Base-by-base conservation (phyloP, 139 green algal species). In the Closterium sp. region DNA sequence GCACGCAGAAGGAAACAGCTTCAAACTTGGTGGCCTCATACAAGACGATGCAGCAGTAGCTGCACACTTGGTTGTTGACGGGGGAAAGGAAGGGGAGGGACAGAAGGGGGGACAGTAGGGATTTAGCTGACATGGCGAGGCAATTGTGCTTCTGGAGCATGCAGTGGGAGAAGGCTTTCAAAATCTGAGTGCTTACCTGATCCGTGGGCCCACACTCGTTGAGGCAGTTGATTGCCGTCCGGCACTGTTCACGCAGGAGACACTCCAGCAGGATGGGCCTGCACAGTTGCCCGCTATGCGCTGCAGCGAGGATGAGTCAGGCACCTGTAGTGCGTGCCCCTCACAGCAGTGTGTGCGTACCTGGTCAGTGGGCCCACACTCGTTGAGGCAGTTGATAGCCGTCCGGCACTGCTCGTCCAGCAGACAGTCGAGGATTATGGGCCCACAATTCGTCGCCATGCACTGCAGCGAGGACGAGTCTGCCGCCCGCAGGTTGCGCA, bases 231-330 rank as follows among this genome's bases (percentile, higher is more conserved):
- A 94, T 25, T 5, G 88, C 91, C 0, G 91, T 33, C 4, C 88
- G 87, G 87, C 91, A 94, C 9, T n/a, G 33, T 4, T 38, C 33
- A 35, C 93, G 66, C 19, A 23, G 33, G 31, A 92, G 16, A 28
- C 91, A 92, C 19, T 66, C 91, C 31, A 25, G n/a, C 8, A 94
- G 93, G 34, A 85, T 28, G 33, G 88, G 32, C 30, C 43, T 16
- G 33, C 87, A 31, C 91, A 94, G 36, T 94, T 94, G 88, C 28
- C 34, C 2, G 85, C 88, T 88, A 94, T 94, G 38, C 88, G 90
- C 84, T 87, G 84, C 84, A 94, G 33, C 10, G 43, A 12, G 4
- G 43, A 66, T 16, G 9, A n/a, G n/a, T n/a, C n/a, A n/a, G n/a
- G n/a, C n/a, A n/a, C n/a, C n/a, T n/a, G n/a, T n/a, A n/a, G n/a